Conservation (phyloP, 2,329 filamentous ascomycete genomes). For the Teratosphaeria pseudoeucalypti region DNA sequence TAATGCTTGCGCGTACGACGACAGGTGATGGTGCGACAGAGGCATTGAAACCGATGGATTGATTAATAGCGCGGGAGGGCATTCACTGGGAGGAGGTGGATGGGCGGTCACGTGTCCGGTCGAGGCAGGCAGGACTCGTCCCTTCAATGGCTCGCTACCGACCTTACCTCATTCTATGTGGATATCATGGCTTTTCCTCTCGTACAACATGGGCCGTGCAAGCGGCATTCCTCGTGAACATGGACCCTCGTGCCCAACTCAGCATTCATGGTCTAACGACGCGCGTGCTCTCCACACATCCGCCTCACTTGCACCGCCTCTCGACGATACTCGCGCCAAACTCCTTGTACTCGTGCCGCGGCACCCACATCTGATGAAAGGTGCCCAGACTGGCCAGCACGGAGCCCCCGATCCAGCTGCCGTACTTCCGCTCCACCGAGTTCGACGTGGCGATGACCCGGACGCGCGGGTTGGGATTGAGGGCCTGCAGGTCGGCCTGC, state of each 20-base stretch:
- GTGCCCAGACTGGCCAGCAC: conserved; percentile 91
- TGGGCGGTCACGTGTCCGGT: too few species aligned
- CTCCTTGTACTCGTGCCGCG: conserved; percentile 93
- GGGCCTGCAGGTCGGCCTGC: conserved; percentile 67
- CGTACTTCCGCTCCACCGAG: conserved; percentile 81
- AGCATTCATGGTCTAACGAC: background rate
- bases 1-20: background rate
- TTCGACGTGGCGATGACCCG: conserved; percentile 80
- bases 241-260: background rate
- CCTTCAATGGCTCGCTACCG: background rate
- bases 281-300: too few species aligned
- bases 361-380: conserved; percentile 99
- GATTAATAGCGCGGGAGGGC: too few species aligned
- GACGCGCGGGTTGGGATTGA: conserved; percentile 78
- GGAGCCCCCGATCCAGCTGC: conserved; percentile 91
- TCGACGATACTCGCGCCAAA: conserved; percentile 84
- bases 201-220: background rate
- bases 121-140: background rate
- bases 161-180: background rate
- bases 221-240: background rate
- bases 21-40: too few species aligned
- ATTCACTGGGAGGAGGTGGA: too few species aligned
- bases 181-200: background rate
- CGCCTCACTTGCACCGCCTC: conserved; percentile 75
- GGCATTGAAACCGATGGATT: too few species aligned